phyloP scores from a whole-genome alignment of 805 yeast genomes.

The Blastobotrys mokoenaii region DNA sequence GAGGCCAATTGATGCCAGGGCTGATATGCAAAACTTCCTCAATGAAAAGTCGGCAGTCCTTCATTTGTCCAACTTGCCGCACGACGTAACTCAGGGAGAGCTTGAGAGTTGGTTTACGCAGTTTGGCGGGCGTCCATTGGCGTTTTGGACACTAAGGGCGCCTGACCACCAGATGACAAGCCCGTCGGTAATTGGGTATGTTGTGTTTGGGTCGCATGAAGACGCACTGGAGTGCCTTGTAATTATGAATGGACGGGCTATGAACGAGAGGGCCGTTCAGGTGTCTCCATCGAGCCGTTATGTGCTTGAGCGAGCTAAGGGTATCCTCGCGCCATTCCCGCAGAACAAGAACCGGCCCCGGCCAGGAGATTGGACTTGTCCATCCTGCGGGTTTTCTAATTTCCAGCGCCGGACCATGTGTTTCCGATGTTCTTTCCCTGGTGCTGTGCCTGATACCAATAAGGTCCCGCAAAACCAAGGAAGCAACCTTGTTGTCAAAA shows the following conservation, averaged over 20 bases:
- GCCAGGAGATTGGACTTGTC: conserved; percentile 98
- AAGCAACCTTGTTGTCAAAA: neutral
- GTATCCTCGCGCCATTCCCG: conserved; percentile 76
- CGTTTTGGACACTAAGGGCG: conserved; percentile 80
- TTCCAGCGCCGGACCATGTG: conserved; percentile 92
- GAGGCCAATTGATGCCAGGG: conserved; percentile 67
- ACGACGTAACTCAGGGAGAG: conserved; percentile 84
- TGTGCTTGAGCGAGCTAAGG: conserved; percentile 76
- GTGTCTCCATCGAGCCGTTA: conserved; percentile 77
- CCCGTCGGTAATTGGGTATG: conserved; percentile 66
- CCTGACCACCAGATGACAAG: conserved; percentile 38
- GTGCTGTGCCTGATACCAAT: neutral
- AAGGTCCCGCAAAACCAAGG: neutral
- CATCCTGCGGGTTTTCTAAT: conserved; percentile 89
- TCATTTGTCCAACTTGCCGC: conserved; percentile 70
- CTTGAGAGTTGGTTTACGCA: conserved; percentile 87
- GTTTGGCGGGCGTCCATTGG: conserved; percentile 76
- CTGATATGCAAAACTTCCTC: conserved; percentile 60
- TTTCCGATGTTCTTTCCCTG: conserved; percentile 53
- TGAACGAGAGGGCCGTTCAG: conserved; percentile 69
- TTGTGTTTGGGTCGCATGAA: conserved; percentile 74
- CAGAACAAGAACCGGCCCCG: conserved; percentile 79
- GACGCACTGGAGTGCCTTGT: conserved; percentile 69
- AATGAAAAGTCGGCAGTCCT: conserved; percentile 71
- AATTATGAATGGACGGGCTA: conserved; percentile 66